A percentile compares a stretch with the other conserved stretches of the same genome.
Conservation (phyloP, 202 grass and related monocot species). For the Schoenoplectus triqueter region DNA sequence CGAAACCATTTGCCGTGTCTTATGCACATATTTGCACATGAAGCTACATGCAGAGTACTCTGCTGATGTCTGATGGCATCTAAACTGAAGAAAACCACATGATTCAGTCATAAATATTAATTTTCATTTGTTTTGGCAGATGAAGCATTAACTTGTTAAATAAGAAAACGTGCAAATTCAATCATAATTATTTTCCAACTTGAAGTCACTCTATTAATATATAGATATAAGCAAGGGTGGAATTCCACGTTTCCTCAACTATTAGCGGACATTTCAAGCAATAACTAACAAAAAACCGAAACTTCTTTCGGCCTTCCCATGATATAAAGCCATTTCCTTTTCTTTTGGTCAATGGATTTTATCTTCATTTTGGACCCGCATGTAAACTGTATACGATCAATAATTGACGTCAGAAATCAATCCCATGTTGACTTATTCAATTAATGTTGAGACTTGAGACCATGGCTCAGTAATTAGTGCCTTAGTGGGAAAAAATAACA, state of each 20-base stretch:
- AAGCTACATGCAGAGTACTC: no score
- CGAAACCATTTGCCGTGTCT: no score
- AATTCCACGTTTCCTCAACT: not conserved
- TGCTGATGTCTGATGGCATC: no score
- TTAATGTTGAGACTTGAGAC: not conserved
- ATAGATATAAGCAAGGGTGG: not conserved
- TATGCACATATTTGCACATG: no score
- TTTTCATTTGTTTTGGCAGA: no score
- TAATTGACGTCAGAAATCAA: not conserved
- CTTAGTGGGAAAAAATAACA: no score
- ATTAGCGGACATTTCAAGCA: not conserved
- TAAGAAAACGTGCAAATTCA: slow-evolving; percentile 24
- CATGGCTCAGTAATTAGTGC: not conserved
- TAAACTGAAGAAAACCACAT: no score
- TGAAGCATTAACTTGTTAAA: not conserved
- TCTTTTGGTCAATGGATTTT: slow-evolving; percentile 17
- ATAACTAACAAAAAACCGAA: not conserved
- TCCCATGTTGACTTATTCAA: no score
- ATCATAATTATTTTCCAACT: not conserved
- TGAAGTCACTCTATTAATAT: not conserved
- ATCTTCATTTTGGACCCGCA: not conserved
- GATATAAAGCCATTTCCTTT: not conserved
- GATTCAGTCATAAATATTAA: no score
- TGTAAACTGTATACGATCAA: not conserved
- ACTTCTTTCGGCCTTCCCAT: not conserved